Percentiles rank a stretch among this genome's conserved stretches.
phyloP scores from a whole-genome alignment of 1,284 basidiomycete genomes.

The Xerocomus nothofagi region DNA sequence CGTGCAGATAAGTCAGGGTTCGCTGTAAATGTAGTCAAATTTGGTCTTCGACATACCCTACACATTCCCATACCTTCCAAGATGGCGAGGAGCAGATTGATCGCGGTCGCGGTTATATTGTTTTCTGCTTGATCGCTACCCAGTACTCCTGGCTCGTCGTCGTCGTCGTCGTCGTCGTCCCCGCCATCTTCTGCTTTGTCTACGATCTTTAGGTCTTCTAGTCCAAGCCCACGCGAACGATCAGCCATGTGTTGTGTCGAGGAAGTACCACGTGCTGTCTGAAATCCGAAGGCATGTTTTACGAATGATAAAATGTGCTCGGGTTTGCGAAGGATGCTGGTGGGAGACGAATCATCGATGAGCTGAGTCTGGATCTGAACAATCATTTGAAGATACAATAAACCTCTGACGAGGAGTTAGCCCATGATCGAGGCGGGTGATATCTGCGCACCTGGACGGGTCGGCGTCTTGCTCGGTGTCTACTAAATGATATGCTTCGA shows the following conservation, averaged over 20 bases:
- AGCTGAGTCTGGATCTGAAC: constrained; percentile 75
- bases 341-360: constrained; percentile 51
- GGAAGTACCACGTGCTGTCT: constrained; percentile 20
- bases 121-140: constrained; percentile 41
- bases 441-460: constrained; percentile 50
- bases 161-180: constrained; percentile 61
- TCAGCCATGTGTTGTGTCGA: constrained; percentile 16
- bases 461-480: constrained; percentile 46
- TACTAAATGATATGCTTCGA: constrained; percentile 66
- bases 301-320: constrained; percentile 78
- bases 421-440: neutral
- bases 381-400: constrained; percentile 76
- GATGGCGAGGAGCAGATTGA: constrained; percentile 77
- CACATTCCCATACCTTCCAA: constrained; percentile 64
- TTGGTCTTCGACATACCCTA: neutral
- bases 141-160: constrained; percentile 48
- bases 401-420: constrained; percentile 34
- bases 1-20: constrained; percentile 66
- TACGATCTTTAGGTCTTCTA: constrained; percentile 47
- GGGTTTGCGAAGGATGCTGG: constrained; percentile 69
- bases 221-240: constrained; percentile 29
- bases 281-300: constrained; percentile 59
- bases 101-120: constrained; percentile 71
- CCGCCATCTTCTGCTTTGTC: constrained; percentile 39
- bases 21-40: constrained; percentile 42